Evolutionary conservation across 202 grass and related monocot species (phyloP).

Genomic region (Setaria viridis): DNA sequence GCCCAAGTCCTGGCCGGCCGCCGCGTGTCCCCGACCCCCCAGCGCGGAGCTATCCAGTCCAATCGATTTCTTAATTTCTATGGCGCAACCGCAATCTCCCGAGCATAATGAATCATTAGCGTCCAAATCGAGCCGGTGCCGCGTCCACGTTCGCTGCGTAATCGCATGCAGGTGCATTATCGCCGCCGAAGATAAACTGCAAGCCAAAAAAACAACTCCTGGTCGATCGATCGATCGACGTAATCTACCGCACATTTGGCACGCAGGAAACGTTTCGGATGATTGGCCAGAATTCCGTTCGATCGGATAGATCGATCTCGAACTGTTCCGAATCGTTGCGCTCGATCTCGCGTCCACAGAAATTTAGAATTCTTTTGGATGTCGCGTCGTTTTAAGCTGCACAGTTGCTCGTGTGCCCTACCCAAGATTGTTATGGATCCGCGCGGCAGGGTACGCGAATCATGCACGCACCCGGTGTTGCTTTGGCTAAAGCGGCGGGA

Average conservation of each 20-base stretch:
- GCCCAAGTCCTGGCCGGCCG: conserved; percentile 24
- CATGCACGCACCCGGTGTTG: conserved; percentile 6
- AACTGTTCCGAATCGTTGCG: not conserved
- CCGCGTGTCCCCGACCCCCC: conserved; percentile 18
- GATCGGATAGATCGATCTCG: not conserved
- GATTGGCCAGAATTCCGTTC: not conserved
- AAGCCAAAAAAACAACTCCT: not conserved
- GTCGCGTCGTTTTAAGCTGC: conserved; percentile 23
- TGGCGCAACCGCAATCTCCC: conserved; percentile 11
- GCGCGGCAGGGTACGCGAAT: conserved; percentile 12
- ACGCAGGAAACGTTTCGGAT: conserved; percentile 30
- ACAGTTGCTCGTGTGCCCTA: not conserved
- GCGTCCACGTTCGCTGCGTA: conserved; percentile 33
- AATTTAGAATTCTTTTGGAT: not conserved
- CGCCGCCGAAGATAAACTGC: conserved; percentile 7
- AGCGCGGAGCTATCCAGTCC: not conserved
- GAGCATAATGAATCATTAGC: not conserved
- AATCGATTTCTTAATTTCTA: not conserved
- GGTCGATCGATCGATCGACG: no score
- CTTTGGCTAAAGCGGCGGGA: conserved; percentile 34
- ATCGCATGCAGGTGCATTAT: not conserved
- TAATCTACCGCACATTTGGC: conserved; percentile 21
- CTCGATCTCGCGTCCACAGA: not conserved
- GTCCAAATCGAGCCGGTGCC: conserved; percentile 24
- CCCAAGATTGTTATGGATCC: not conserved